These are phyloP conservation scores for Candida montana DNA, from an alignment of 805 yeast genomes.

Conservation along the genomic window DNA sequence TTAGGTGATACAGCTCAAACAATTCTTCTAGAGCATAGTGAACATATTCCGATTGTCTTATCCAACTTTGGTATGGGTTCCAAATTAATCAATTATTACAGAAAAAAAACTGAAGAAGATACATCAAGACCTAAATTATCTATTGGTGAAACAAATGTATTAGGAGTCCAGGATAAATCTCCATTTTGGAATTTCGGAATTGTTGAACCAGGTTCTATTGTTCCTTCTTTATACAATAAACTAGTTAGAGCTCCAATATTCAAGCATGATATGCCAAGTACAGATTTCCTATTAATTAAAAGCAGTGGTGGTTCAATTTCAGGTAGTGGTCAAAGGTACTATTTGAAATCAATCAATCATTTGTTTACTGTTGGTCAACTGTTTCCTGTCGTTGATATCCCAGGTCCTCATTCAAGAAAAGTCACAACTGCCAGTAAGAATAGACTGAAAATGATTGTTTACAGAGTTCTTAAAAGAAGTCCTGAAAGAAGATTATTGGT, in stretches of 20 bases:
- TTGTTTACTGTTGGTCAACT: slow-evolving; percentile 87
- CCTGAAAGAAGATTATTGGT: slow-evolving; percentile 74
- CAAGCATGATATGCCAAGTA: slow-evolving; percentile 69
- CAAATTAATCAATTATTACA: slow-evolving; percentile 85
- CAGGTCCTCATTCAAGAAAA: slow-evolving; percentile 96
- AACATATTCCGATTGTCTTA: slow-evolving; percentile 76
- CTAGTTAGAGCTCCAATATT: slow-evolving; percentile 91
- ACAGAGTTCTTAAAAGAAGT: slow-evolving; percentile 72
- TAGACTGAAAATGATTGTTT: slow-evolving; percentile 89
- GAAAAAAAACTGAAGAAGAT: slow-evolving; percentile 79
- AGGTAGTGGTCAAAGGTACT: slow-evolving; percentile 62
- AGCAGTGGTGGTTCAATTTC: slow-evolving; percentile 74
- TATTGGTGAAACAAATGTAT: slow-evolving; percentile 90
- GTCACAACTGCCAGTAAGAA: slow-evolving; percentile 91
- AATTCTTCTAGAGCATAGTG: slow-evolving; percentile 82
- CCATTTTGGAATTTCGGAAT: slow-evolving; percentile 99
- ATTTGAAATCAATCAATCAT: slow-evolving; percentile 61
- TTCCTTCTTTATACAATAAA: slow-evolving; percentile 89
- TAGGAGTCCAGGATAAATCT: slow-evolving; percentile 93
- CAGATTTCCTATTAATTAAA: slow-evolving; percentile 79
- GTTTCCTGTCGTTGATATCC: slow-evolving; percentile 89
- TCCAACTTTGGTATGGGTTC: slow-evolving; percentile 95
- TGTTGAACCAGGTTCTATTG: slow-evolving; percentile 90
- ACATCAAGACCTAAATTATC: slow-evolving; percentile 79
- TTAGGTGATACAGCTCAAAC: slow-evolving; percentile 77